A percentile compares a stretch with the other conserved stretches of the same genome.
Evolutionary conservation across 257 asterid genomes (phyloP).

Genomic region (Solanum etuberosum): DNA sequence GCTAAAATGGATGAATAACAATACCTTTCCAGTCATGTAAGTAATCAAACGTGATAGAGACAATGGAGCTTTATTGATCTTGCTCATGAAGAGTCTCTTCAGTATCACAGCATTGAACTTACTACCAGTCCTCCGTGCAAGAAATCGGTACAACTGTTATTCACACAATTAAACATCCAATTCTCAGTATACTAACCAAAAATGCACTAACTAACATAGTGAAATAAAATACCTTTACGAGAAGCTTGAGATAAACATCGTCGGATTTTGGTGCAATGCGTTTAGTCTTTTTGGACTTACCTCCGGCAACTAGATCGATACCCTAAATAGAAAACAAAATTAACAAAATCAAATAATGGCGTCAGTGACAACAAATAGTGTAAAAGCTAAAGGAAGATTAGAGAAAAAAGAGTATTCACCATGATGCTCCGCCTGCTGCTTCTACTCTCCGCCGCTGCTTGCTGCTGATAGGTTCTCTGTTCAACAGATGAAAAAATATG

Average conservation of each 20-base stretch:
- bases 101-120: conserved; percentile 69
- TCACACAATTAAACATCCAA: not conserved
- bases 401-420: not conserved
- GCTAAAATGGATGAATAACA: not conserved
- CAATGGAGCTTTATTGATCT: conserved; percentile 72
- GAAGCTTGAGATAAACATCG: conserved; percentile 58
- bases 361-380: too few species aligned
- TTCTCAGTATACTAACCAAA: not conserved
- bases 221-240: conserved; percentile 44
- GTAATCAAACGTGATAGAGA: conserved; percentile 69
- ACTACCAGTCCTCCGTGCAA: conserved; percentile 89
- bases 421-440: not conserved
- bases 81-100: conserved; percentile 90
- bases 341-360: not conserved
- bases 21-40: conserved; percentile 67
- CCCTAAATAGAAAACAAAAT: conserved; percentile 28
- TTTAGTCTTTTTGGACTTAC: conserved; percentile 82
- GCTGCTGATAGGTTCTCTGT: not conserved
- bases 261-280: conserved; percentile 69
- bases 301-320: conserved; percentile 88
- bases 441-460: not conserved
- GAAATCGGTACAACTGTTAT: conserved; percentile 62
- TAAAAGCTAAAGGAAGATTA: not conserved
- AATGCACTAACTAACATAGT: not conserved
- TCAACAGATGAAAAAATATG: not conserved